Conservation (phyloP, 2,329 filamentous ascomycete species). For the Colletotrichum sp. region DNA sequence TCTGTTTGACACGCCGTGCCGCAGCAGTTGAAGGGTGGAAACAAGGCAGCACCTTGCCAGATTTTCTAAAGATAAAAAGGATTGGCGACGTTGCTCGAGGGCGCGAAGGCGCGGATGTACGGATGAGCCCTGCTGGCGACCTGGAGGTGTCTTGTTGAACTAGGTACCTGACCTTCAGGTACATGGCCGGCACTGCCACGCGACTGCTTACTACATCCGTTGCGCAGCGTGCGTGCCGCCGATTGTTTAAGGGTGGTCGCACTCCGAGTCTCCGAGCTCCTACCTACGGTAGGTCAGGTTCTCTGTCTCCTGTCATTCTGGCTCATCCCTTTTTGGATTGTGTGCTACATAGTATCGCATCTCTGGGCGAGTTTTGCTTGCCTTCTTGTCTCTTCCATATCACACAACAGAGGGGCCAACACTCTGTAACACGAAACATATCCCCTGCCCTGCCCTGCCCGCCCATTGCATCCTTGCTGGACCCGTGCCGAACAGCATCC, state of each 20-base stretch:
- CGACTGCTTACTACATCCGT: constrained; percentile 14
- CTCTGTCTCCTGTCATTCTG: background rate
- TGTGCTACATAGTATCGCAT: background rate
- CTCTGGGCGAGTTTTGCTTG: background rate
- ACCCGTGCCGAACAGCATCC: background rate
- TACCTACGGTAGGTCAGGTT: background rate
- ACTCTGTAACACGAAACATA: background rate
- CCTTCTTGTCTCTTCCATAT: background rate
- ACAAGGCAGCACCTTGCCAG: background rate
- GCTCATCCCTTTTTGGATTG: background rate
- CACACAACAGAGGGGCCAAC: background rate
- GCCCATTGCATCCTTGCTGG: background rate
- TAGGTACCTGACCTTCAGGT: background rate
- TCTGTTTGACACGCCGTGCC: background rate
- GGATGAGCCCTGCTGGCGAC: background rate
- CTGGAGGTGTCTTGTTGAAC: background rate
- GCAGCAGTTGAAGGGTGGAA: background rate
- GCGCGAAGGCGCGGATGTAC: background rate
- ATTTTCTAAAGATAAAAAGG: background rate
- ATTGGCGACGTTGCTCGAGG: background rate
- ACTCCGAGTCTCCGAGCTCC: background rate
- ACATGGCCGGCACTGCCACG: constrained; percentile 6
- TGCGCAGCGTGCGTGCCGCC: background rate
- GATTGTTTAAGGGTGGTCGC: background rate
- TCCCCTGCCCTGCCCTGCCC: background rate